phyloP scores from a whole-genome alignment of 805 yeast genomes.

The Ogataea glucozyma region DNA sequence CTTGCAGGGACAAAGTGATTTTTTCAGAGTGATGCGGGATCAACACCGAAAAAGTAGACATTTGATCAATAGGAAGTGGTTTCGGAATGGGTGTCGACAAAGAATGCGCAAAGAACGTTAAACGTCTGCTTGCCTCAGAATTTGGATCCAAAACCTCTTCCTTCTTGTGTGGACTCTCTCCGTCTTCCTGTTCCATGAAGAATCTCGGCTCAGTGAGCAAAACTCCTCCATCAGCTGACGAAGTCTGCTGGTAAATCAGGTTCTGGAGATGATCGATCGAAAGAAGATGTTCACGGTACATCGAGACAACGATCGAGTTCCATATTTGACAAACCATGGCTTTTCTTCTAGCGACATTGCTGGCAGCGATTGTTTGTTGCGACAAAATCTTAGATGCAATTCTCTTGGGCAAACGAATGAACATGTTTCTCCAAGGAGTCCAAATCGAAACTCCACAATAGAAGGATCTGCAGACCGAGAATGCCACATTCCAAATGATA shows the following conservation, averaged over 20 bases:
- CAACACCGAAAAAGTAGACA: constrained; percentile 82
- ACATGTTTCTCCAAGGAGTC: constrained; percentile 88
- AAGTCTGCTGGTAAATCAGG: constrained; percentile 54
- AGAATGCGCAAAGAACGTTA: constrained; percentile 89
- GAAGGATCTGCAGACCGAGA: constrained; percentile 66
- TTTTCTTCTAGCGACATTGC: constrained; percentile 44
- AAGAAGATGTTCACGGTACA: constrained; percentile 78
- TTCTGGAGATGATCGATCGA: constrained; percentile 72
- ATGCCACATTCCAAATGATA: constrained; percentile 73
- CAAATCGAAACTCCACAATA: constrained; percentile 79
- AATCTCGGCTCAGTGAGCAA: constrained; percentile 70
- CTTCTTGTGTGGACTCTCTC: constrained; percentile 40
- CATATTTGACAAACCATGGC: constrained; percentile 67
- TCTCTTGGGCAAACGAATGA: constrained; percentile 73
- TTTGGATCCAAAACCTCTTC: constrained; percentile 58
- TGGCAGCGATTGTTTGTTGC: constrained; percentile 38
- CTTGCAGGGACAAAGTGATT: constrained; percentile 71
- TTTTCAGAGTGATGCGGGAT: constrained; percentile 88
- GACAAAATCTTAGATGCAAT: constrained; percentile 69
- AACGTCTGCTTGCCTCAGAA: constrained; percentile 79
- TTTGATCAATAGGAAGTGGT: constrained; percentile 59
- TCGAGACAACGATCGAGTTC: constrained; percentile 80
- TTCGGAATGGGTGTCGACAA: constrained; percentile 83
- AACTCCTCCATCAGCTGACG: constrained; percentile 40
- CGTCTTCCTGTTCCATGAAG: constrained; percentile 82